Evolutionary conservation across 208 protist species (phyloP).

Genomic region (Wallacemonas rigidus): DNA sequence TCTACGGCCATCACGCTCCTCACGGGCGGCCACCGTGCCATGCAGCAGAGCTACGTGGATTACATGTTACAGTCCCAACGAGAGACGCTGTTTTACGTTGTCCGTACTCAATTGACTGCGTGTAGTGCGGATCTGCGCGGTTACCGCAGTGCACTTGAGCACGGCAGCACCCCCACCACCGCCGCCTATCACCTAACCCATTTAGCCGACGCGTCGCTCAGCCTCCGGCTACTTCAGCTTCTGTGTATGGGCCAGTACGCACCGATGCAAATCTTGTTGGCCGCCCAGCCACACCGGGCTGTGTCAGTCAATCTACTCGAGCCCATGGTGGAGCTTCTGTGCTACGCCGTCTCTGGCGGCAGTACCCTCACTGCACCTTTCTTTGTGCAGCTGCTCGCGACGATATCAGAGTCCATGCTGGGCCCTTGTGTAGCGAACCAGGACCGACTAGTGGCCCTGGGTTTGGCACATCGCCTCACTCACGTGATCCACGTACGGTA

Average conservation of each 20-base stretch:
- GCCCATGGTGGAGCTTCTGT: constrained; percentile 48
- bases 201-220: constrained; percentile 25
- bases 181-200: constrained; percentile 28
- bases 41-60: constrained; percentile 44
- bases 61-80: constrained; percentile 33
- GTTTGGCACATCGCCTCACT: constrained; percentile 45
- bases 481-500: constrained; percentile 1
- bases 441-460: constrained; percentile 46
- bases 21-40: constrained; percentile 38
- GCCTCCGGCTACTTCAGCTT: constrained; percentile 61
- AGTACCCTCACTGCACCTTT: constrained; percentile 39
- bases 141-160: constrained; percentile 28
- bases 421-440: constrained; percentile 55
- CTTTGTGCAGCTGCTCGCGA: constrained; percentile 44
- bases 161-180: constrained; percentile 27
- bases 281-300: constrained; percentile 51
- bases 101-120: constrained; percentile 38
- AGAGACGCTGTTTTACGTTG: constrained; percentile 34
- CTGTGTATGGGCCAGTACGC: constrained; percentile 64
- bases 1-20: constrained; percentile 32
- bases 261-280: constrained; percentile 58
- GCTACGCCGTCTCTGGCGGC: constrained; percentile 29
- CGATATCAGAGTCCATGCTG: constrained; percentile 49
- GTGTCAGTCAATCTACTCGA: constrained; percentile 60
- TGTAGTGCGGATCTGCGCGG: constrained; percentile 33